Percentiles rank a stretch among this genome's conserved stretches.
Conservation (phyloP, 352 stramenopile species). For the Globisporangium yorkense region DNA sequence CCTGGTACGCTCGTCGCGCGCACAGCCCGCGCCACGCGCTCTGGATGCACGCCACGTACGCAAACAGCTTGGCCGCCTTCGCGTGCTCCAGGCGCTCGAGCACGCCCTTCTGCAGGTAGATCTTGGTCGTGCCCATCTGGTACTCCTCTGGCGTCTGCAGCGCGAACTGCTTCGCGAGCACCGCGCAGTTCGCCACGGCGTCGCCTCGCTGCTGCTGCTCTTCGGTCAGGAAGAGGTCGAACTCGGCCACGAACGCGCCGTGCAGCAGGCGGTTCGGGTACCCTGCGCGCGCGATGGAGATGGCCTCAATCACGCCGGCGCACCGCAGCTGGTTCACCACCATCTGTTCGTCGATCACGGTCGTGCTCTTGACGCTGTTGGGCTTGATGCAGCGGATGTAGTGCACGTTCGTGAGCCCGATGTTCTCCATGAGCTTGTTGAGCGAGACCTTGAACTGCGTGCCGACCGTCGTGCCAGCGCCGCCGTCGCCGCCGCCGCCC, state of each 20-base stretch:
- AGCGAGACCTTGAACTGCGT: conserved; percentile 81
- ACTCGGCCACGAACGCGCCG: conserved; percentile 51
- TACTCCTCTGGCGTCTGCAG: conserved; percentile 59
- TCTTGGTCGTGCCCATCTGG: conserved; percentile 81
- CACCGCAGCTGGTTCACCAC: conserved; percentile 77
- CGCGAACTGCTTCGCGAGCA: conserved; percentile 57
- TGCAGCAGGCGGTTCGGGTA: conserved; percentile 84
- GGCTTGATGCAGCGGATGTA: conserved; percentile 87
- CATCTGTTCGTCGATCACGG: conserved; percentile 57
- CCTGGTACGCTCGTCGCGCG: conserved; percentile 24
- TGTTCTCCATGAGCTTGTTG: conserved; percentile 63
- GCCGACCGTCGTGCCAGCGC: conserved; percentile 40
- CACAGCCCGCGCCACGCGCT: conserved; percentile 50
- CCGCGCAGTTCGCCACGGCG: conserved; percentile 33
- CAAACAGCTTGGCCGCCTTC: conserved; percentile 63
- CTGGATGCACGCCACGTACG: conserved; percentile 56
- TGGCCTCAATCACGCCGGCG: conserved; percentile 75
- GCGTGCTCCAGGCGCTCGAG: conserved; percentile 61
- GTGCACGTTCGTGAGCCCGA: conserved; percentile 67
- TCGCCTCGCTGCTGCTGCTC: conserved; percentile 21
- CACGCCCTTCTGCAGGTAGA: conserved; percentile 83
- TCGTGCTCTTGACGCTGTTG: conserved; percentile 67
- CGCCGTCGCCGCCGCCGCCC: conserved; percentile 19
- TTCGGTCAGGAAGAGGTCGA: conserved; percentile 59
- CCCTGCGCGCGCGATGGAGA: conserved; percentile 65